phyloP scores from a whole-genome alignment of 495 filamentous ascomycete genomes.

The Cudoniella acicularis region DNA sequence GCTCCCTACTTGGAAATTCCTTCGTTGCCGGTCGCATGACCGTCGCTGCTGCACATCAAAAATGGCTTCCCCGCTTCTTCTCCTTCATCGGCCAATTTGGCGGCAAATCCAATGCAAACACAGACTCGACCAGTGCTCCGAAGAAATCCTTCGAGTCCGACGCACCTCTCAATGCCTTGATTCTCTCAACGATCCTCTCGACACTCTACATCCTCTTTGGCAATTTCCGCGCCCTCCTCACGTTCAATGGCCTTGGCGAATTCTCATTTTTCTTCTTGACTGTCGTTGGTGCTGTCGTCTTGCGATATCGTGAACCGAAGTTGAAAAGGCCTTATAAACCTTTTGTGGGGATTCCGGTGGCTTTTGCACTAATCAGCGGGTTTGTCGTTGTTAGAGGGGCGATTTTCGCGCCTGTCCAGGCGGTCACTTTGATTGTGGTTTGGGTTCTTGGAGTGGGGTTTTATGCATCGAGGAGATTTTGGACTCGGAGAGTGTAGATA shows the following conservation, averaged over 20 bases:
- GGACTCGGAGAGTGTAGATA: too few species aligned
- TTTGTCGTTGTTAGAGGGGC: slow-evolving; percentile 52
- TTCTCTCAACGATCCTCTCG: slow-evolving; percentile 43
- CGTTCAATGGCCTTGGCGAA: slow-evolving; percentile 54
- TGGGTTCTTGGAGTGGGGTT: slow-evolving; percentile 42
- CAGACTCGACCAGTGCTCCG: neutral
- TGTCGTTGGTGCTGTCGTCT: slow-evolving; percentile 45
- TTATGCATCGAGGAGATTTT: slow-evolving; percentile 26
- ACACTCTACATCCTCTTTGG: slow-evolving; percentile 52
- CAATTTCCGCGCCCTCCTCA: slow-evolving; percentile 52
- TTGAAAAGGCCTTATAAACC: slow-evolving; percentile 47
- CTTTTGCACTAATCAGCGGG: slow-evolving; percentile 48
- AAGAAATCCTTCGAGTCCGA: slow-evolving; percentile 30
- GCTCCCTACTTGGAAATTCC: slow-evolving; percentile 51
- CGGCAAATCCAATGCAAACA: neutral
- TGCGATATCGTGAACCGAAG: slow-evolving; percentile 45
- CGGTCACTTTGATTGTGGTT: slow-evolving; percentile 39
- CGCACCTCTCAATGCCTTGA: slow-evolving; percentile 48
- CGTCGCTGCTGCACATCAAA: slow-evolving; percentile 49
- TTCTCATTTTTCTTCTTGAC: slow-evolving; percentile 58
- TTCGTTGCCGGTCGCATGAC: slow-evolving; percentile 56
- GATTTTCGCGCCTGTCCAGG: slow-evolving; percentile 47
- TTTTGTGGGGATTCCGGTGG: slow-evolving; percentile 37
- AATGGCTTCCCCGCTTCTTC: slow-evolving; percentile 46
- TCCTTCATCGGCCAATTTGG: slow-evolving; percentile 9